Evolutionary conservation across 306 rosid species (phyloP).

Genomic region (Argentina anserina): DNA sequence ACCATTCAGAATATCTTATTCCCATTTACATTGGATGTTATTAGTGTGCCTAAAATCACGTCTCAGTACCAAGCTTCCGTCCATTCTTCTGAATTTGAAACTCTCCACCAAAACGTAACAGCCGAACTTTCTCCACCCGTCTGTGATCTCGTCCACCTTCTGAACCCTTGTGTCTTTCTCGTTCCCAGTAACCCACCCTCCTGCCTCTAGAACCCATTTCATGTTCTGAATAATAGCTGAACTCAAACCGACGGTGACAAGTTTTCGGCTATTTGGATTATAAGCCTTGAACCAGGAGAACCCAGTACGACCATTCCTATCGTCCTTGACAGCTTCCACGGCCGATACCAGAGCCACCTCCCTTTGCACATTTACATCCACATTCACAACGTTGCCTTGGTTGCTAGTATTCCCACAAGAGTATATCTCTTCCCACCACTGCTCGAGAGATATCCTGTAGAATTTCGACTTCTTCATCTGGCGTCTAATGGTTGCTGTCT

Average conservation of each 20-base stretch:
- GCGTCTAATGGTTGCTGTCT: constrained; percentile 28
- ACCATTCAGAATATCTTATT: constrained; percentile 4
- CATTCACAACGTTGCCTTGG: constrained; percentile 34
- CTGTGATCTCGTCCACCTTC: constrained; percentile 44
- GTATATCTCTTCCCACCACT: constrained; percentile 79
- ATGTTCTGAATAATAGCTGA: constrained; percentile 55
- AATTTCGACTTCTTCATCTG: constrained; percentile 64
- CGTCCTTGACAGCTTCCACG: constrained; percentile 43
- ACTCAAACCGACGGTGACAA: constrained; percentile 50
- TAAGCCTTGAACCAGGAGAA: constrained; percentile 58
- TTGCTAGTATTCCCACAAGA: constrained; percentile 37
- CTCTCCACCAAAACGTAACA: constrained; percentile 69
- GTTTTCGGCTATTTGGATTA: constrained; percentile 31
- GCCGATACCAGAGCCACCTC: constrained; percentile 55
- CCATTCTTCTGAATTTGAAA: constrained; percentile 52
- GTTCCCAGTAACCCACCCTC: constrained; percentile 58
- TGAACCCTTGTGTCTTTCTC: constrained; percentile 42
- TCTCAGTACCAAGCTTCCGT: constrained; percentile 49
- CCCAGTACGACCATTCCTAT: constrained; percentile 34
- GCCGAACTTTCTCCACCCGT: constrained; percentile 49
- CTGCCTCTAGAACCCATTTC: constrained; percentile 72
- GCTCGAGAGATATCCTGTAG: constrained; percentile 66
- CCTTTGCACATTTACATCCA: constrained; percentile 51
- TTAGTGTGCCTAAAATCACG: constrained; percentile 59
- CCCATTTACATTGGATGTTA: constrained; percentile 51